Evolutionary conservation across 2,329 filamentous ascomycete genomes (phyloP).

Genomic region (Penicillium olsonii): DNA sequence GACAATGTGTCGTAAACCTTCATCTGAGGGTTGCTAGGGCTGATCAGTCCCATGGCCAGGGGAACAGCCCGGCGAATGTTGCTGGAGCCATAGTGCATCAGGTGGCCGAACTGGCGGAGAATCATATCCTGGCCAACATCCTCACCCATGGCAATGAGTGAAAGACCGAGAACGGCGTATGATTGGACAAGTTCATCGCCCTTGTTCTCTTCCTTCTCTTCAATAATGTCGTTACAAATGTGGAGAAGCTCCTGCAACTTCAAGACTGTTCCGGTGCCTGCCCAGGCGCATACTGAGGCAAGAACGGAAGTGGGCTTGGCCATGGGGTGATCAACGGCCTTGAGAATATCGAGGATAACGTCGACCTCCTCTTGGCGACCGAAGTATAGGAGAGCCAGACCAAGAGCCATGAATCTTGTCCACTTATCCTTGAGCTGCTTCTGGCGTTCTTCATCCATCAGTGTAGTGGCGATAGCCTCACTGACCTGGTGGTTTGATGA

Average conservation of each 20-base stretch:
- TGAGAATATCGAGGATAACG: conserved; percentile 92
- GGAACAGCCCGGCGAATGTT: conserved; percentile 97
- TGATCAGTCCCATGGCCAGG: conserved; percentile 93
- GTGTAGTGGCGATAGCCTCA: conserved; percentile 85
- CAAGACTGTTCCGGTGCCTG: conserved; percentile 91
- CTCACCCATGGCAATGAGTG: conserved; percentile 95
- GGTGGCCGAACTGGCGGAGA: conserved; percentile 90
- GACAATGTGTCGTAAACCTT: conserved; percentile 99
- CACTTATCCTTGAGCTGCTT: conserved; percentile 95
- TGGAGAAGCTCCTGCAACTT: conserved; percentile 97
- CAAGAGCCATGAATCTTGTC: conserved; percentile 94
- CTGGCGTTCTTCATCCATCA: conserved; percentile 90
- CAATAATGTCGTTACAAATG: conserved; percentile 96
- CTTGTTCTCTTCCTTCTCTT: conserved; percentile 92
- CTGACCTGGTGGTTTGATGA: conserved; percentile 89
- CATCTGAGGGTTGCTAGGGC: conserved; percentile 98
- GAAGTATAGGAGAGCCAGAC: conserved; percentile 90
- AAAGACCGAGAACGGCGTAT: conserved; percentile 92
- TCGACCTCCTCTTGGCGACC: conserved; percentile 98
- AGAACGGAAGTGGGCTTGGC: conserved; percentile 93
- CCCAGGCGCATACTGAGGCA: conserved; percentile 96
- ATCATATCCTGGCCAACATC: conserved; percentile 99
- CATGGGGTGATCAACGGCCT: conserved; percentile 96
- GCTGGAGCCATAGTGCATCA: conserved; percentile 98
- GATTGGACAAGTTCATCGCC: conserved; percentile 93